Percentiles rank a stretch among this genome's conserved stretches.
phyloP scores from a whole-genome alignment of 768 basidiomycete species.

The Macrocybe gigantea region DNA sequence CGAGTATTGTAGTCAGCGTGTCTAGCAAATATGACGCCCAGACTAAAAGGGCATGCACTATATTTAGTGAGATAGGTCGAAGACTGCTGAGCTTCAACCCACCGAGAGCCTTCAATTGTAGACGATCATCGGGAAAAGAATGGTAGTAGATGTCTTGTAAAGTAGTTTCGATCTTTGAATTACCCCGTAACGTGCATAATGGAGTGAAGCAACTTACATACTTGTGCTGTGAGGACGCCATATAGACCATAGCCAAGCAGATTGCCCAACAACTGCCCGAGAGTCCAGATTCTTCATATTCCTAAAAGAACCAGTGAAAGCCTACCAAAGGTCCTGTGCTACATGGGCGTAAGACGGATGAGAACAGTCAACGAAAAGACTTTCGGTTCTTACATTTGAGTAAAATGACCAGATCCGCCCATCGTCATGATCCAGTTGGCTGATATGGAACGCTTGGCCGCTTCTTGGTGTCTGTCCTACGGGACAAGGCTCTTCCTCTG shows the following conservation, averaged over 20 bases:
- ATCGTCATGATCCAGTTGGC: too few relatives aligned
- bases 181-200: not conserved
- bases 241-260: conserved; percentile 4
- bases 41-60: not conserved
- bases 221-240: conserved; percentile 3
- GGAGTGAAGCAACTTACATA: not conserved
- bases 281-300: not conserved
- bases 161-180: too few relatives aligned
- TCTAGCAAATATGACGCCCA: conserved; percentile 4
- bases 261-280: conserved; percentile 1
- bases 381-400: too few relatives aligned
- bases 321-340: conserved; percentile 1
- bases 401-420: too few relatives aligned
- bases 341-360: not conserved
- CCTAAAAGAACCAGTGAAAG: not conserved
- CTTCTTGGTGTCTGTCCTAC: too few relatives aligned
- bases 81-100: not conserved
- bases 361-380: too few relatives aligned
- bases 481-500: too few relatives aligned
- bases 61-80: not conserved
- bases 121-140: conserved; percentile 2
- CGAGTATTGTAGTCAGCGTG: conserved; percentile 3
- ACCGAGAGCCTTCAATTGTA: conserved; percentile 5
- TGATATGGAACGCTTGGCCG: too few relatives aligned
- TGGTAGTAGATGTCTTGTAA: conserved; percentile 1